phyloP scores from a whole-genome alignment of 2,329 filamentous ascomycete genomes.

The Massarina eburnea region DNA sequence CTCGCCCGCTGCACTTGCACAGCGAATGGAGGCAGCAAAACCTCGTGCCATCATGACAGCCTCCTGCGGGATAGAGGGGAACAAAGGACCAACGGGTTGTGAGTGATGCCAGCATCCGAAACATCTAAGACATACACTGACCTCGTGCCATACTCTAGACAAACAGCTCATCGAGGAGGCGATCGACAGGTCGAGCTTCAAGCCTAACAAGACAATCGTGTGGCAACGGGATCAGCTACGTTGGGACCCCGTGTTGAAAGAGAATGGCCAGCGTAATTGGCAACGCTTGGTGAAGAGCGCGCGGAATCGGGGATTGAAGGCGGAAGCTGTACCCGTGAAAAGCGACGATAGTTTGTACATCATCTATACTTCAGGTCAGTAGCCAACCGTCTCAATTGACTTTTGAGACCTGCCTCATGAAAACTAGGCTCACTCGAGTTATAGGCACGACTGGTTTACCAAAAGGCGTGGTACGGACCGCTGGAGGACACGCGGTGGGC shows the following conservation, averaged over 20 bases:
- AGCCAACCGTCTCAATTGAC: too few relatives aligned
- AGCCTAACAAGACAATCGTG: slow-evolving; percentile 72
- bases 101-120: too few relatives aligned
- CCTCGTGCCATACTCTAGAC: too few relatives aligned
- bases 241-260: slow-evolving; percentile 70
- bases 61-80: slow-evolving; percentile 87
- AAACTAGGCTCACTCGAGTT: neutral
- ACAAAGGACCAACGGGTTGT: slow-evolving; percentile 72
- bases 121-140: too few relatives aligned
- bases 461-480: slow-evolving; percentile 81
- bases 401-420: neutral
- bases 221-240: slow-evolving; percentile 80
- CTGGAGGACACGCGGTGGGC: slow-evolving; percentile 84
- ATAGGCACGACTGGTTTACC: slow-evolving; percentile 73
- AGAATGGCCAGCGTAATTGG: slow-evolving; percentile 77
- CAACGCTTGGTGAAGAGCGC: slow-evolving; percentile 73
- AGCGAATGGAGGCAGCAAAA: slow-evolving; percentile 81
- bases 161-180: slow-evolving; percentile 73
- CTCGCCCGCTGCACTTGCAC: slow-evolving; percentile 75
- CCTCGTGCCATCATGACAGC: slow-evolving; percentile 81
- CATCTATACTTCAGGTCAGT: slow-evolving; percentile 74
- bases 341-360: slow-evolving; percentile 84
- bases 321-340: slow-evolving; percentile 74
- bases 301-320: slow-evolving; percentile 65
- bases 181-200: slow-evolving; percentile 65